These are phyloP conservation scores for Gynandropsis gynandra DNA, from an alignment of 345 rosid species.

Conservation along the genomic window DNA sequence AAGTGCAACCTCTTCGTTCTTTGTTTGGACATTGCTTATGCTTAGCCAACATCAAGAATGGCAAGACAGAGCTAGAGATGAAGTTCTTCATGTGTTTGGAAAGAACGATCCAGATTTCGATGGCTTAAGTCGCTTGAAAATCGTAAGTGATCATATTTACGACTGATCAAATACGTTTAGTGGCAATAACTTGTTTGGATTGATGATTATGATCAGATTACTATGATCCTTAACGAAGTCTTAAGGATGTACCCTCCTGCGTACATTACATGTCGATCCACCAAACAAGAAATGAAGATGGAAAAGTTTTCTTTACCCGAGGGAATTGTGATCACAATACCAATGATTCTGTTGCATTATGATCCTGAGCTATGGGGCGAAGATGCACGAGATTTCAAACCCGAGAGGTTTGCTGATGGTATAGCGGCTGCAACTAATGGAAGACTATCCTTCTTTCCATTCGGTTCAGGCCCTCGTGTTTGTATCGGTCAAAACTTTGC, in stretches of 20 bases:
- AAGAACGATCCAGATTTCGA: conserved; percentile 18
- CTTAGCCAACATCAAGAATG: conserved; percentile 33
- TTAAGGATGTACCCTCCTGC: conserved; percentile 7
- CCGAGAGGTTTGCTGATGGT: conserved; percentile 1
- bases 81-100: conserved; percentile 24
- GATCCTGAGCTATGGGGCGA: neutral
- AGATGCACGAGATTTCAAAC: conserved; percentile 1
- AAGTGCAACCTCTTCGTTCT: conserved; percentile 30
- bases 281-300: neutral
- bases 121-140: conserved; percentile 22
- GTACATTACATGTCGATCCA: neutral
- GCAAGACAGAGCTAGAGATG: conserved; percentile 37
- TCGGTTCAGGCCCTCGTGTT: conserved; percentile 7
- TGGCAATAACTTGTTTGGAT: neutral
- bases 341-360: neutral
- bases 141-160: conserved; percentile 1
- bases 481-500: conserved; percentile 35
- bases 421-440: conserved; percentile 22
- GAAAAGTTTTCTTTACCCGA: neutral
- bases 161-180: neutral
- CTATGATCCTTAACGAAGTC: conserved; percentile 2
- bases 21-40: conserved; percentile 35
- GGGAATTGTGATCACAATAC: conserved; percentile 1
- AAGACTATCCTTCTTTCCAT: conserved; percentile 23
- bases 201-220: neutral